Conservation (phyloP, 495 filamentous ascomycete species). For the Talaromyces liani region DNA sequence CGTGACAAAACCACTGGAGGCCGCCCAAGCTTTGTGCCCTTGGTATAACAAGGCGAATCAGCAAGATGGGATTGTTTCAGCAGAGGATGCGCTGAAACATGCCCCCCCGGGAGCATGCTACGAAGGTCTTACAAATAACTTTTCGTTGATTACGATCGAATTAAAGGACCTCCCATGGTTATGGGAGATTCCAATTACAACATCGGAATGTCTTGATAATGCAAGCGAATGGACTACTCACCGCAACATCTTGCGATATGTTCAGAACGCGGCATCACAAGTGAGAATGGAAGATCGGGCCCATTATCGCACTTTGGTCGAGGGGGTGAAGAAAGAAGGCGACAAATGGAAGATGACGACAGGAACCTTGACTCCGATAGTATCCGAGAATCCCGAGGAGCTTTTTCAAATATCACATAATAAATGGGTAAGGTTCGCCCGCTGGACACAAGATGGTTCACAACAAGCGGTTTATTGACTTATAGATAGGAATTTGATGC, state of each 20-base stretch:
- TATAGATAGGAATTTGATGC: slow-evolving; percentile 49
- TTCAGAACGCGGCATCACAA: neutral
- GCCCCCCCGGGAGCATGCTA: neutral
- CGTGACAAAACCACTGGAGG: neutral
- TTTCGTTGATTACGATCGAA: neutral
- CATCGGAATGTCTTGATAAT: neutral
- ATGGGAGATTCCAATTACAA: neutral
- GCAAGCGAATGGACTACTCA: slow-evolving; percentile 1
- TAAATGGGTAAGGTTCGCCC: neutral
- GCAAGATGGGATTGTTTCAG: neutral
- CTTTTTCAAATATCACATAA: neutral
- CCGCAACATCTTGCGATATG: neutral
- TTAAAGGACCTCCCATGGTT: neutral
- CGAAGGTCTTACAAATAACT: slow-evolving; percentile 1
- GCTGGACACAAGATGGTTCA: neutral
- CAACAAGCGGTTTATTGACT: neutral
- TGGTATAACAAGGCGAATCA: neutral
- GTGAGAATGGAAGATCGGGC: neutral
- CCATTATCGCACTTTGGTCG: neutral
- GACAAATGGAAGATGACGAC: neutral
- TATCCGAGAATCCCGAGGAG: neutral
- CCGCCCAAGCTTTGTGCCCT: neutral
- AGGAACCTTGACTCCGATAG: neutral
- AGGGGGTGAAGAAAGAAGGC: neutral
- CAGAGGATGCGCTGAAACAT: neutral